Conservation (phyloP, 768 basidiomycete genomes). For the Suillus luteus region DNA sequence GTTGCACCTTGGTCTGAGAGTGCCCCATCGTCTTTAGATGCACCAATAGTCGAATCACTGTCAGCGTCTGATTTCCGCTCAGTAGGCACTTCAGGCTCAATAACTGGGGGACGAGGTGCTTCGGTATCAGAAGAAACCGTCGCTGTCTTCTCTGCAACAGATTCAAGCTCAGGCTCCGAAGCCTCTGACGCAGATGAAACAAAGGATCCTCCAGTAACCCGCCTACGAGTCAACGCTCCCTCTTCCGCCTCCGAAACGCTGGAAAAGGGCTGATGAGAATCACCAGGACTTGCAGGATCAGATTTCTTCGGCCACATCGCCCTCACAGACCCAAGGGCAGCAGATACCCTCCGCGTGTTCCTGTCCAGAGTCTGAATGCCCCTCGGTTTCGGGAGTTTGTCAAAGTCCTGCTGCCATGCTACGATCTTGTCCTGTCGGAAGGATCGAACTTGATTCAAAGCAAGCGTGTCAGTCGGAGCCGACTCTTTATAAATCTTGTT, state of each 20-base stretch:
- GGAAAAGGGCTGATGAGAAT: conserved; percentile 58
- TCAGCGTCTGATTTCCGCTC: conserved; percentile 61
- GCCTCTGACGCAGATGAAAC: conserved; percentile 72
- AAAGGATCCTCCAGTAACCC: conserved; percentile 56
- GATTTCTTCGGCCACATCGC: conserved; percentile 71
- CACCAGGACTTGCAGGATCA: conserved; percentile 54
- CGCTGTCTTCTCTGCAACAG: conserved; percentile 22
- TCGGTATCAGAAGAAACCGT: conserved; percentile 23
- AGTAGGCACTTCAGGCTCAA: conserved; percentile 17
- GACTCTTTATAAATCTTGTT: conserved; percentile 83
- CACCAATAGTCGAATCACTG: conserved; percentile 85
- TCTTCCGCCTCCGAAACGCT: conserved; percentile 79
- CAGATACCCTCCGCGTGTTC: conserved; percentile 52
- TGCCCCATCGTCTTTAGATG: conserved; percentile 34
- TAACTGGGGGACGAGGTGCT: conserved; percentile 1
- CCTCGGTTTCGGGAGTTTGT: conserved; percentile 76
- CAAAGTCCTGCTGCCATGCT: conserved; percentile 95
- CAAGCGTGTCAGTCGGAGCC: conserved; percentile 80
- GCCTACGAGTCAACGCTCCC: conserved; percentile 43
- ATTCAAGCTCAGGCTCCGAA: conserved; percentile 60
- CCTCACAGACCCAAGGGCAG: conserved; percentile 65
- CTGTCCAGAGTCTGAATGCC: conserved; percentile 50
- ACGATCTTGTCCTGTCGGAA: conserved; percentile 92
- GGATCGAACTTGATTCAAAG: conserved; percentile 82
- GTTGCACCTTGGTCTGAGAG: conserved; percentile 22